A percentile compares a stretch with the other conserved stretches of the same genome.
Conservation (phyloP, 202 grass and related monocot species). For the Saccharum hybrid region DNA sequence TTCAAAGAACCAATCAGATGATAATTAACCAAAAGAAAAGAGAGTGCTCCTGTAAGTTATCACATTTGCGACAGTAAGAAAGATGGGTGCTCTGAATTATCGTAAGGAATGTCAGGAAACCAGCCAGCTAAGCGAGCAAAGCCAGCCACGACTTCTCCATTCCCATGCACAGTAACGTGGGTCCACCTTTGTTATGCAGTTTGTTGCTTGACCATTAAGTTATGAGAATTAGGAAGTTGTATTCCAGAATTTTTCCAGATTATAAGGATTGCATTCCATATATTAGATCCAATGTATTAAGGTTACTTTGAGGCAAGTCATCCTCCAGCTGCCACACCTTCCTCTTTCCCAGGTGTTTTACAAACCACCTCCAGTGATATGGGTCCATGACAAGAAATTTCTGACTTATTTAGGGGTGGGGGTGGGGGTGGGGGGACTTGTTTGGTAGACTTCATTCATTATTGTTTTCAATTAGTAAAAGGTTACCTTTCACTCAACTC, state of each 20-base stretch:
- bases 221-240: neutral
- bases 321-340: constrained; percentile 1
- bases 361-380: neutral
- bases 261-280: neutral
- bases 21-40: constrained; percentile 25
- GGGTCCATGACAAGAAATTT: neutral
- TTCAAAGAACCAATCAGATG: constrained; percentile 21
- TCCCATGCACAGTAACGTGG: neutral
- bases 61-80: neutral
- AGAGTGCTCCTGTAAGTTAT: constrained; percentile 6
- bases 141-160: neutral
- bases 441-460: constrained; percentile 6
- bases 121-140: neutral
- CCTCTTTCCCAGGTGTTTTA: neutral
- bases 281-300: constrained; percentile 3
- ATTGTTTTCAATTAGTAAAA: neutral
- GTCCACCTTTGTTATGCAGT: neutral
- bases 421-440: neutral
- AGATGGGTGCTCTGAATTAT: constrained; percentile 7
- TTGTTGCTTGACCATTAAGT: neutral
- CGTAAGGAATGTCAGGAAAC: neutral
- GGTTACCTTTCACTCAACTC: neutral
- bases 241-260: neutral
- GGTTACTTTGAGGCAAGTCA: neutral
- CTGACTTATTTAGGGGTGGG: neutral